Conservation (phyloP, 495 filamentous ascomycete genomes). For the Delitschia confertaspora region DNA sequence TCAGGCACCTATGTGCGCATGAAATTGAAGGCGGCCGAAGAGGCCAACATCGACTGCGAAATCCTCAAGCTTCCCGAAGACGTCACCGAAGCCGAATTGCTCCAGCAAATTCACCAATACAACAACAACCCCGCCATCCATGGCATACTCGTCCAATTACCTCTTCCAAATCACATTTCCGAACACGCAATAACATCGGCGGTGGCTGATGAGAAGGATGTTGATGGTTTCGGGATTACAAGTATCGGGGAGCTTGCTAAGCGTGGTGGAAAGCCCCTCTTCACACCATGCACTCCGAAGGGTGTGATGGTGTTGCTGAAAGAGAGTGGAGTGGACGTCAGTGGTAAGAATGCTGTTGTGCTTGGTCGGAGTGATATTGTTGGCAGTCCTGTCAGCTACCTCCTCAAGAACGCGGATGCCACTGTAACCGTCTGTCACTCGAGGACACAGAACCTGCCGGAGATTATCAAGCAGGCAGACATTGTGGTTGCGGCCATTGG, state of each 20-base stretch:
- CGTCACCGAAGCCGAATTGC: conserved; percentile 74
- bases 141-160: conserved; percentile 89
- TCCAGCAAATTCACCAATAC: conserved; percentile 67
- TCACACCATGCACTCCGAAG: conserved; percentile 91
- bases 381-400: conserved; percentile 88
- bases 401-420: conserved; percentile 89
- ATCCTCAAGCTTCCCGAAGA: conserved; percentile 72
- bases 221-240: conserved; percentile 87
- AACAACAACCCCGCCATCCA: conserved; percentile 85
- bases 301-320: conserved; percentile 88
- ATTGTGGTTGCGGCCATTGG: conserved; percentile 90
- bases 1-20: conserved; percentile 96
- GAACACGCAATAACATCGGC: conserved; percentile 84
- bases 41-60: conserved; percentile 85
- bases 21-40: conserved; percentile 95
- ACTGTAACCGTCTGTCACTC: conserved; percentile 97
- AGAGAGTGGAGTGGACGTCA: conserved; percentile 72
- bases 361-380: conserved; percentile 95
- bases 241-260: conserved; percentile 97
- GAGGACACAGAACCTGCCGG: conserved; percentile 61
- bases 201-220: conserved; percentile 89
- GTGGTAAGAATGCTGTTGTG: conserved; percentile 89
- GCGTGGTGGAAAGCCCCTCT: conserved; percentile 76
- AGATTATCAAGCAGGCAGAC: conserved; percentile 74
- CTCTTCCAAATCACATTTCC: conserved; percentile 77